Evolutionary conservation across 352 stramenopile species (phyloP).

Genomic region (Pythium periplocum): DNA sequence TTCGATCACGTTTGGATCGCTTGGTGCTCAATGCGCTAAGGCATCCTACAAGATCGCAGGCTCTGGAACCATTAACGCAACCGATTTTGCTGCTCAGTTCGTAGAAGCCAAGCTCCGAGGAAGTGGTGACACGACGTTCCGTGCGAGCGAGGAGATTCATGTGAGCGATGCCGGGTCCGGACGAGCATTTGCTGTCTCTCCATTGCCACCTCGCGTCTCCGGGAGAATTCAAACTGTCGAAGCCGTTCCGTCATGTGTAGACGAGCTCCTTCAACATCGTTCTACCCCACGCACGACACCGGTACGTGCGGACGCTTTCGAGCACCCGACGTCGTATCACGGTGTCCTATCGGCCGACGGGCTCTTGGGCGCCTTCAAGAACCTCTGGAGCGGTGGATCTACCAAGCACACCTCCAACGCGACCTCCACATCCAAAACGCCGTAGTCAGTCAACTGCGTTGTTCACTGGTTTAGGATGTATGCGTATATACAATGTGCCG

Average conservation of each 20-base stretch:
- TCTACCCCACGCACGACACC: background rate
- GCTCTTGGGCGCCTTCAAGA: background rate
- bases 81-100: slow-evolving; percentile 14
- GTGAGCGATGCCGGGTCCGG: slow-evolving; percentile 15
- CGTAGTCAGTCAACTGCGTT: too few relatives aligned
- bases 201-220: slow-evolving; percentile 5
- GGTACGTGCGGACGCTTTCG: slow-evolving; percentile 8
- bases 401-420: background rate
- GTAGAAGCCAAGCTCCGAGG: slow-evolving; percentile 9
- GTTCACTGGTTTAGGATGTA: too few relatives aligned
- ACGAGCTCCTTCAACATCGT: slow-evolving; percentile 1
- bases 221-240: slow-evolving; percentile 2
- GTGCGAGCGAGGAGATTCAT: slow-evolving; percentile 6
- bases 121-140: slow-evolving; percentile 16
- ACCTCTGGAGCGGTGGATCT: background rate
- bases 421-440: too few relatives aligned
- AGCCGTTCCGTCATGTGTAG: slow-evolving; percentile 10
- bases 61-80: slow-evolving; percentile 18
- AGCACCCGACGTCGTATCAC: slow-evolving; percentile 7
- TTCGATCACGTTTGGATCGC: too few relatives aligned
- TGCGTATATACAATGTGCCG: too few relatives aligned
- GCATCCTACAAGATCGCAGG: slow-evolving; percentile 1
- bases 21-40: too few relatives aligned
- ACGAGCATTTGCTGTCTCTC: slow-evolving; percentile 10
- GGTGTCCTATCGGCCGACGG: background rate